Base-by-base conservation (phyloP, 2,329 filamentous ascomycete genomes). In the Coniochaeta prunicola region DNA sequence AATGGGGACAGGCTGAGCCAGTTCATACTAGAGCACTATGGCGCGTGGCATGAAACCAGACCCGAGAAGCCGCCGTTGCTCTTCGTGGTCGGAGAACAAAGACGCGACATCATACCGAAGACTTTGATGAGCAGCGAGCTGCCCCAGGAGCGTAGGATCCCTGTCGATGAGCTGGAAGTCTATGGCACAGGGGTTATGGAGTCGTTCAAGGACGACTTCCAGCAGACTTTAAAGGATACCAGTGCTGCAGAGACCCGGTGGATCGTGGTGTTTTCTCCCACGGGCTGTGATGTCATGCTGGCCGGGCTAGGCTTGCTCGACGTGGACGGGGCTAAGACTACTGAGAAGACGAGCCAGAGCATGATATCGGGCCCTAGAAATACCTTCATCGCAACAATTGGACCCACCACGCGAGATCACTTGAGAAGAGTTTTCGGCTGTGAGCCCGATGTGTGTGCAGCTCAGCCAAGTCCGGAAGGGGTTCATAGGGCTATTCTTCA, bases 81-180 rank as follows among this genome's bases (percentile, higher is more conserved):
- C 1, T 99, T 97, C 71, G 81, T 96, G 15, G 92, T 96, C 0
- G 94, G 94, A 21, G 93, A 97, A 70, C 90, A 92, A 69, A 83
- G 92, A 58, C 79, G 94, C 50, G 94, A 97, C 70, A 85, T 96
- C 64, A 96, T 99, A 63, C 92, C 94, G 1, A 90, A 83, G 65
- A 91, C 84, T 1, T 76, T 97, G 38, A 89, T 86, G 78, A 80
- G 83, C 40, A 68, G 76, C 0, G 65, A 69, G 0, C 73, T 92
- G 9, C 71, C 80, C 0, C 63, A 69, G 0, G 68, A 76, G 15
- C 71, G 73, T 57, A 77, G 82, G 55, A 88, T 94, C 24, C 73
- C 72, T 8, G 88, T 97, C 1, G 82, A 89, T 38, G 92, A 97
- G 72, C 69, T 91, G 8, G 85, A 93, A 2, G 87, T 97, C 13